Evolutionary conservation across 805 yeast genomes (phyloP).

Genomic region (Sugiyamaella americana): DNA sequence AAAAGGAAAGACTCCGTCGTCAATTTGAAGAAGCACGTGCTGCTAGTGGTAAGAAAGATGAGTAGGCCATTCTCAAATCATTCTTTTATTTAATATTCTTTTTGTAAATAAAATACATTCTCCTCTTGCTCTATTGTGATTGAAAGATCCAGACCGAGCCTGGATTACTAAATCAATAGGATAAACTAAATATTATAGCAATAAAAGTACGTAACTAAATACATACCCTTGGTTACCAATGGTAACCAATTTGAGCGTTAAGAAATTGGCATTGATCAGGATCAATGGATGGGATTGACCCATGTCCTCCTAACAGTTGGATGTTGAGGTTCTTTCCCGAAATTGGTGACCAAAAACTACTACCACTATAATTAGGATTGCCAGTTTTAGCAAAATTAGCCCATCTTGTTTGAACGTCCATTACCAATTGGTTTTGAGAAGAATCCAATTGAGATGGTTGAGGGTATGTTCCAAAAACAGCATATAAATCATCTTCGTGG

Average conservation of each 20-base stretch:
- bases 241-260: not conserved
- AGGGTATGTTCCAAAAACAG: slow-evolving; percentile 26
- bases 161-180: no score
- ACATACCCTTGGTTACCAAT: not conserved
- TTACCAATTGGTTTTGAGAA: slow-evolving; percentile 18
- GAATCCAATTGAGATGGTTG: slow-evolving; percentile 12
- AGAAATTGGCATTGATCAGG: not conserved
- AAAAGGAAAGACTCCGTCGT: slow-evolving; percentile 7
- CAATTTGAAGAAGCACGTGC: slow-evolving; percentile 8
- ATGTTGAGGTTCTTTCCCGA: slow-evolving; percentile 2
- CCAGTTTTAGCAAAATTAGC: slow-evolving; percentile 22
- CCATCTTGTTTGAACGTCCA: slow-evolving; percentile 28
- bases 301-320: not conserved
- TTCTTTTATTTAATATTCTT: not conserved
- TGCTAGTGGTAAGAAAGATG: not conserved
- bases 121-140: not conserved
- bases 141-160: not conserved
- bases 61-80: not conserved
- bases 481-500: slow-evolving; percentile 28
- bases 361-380: slow-evolving; percentile 20
- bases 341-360: slow-evolving; percentile 18
- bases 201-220: no score
- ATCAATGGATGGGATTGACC: not conserved
- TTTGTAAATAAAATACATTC: not conserved
- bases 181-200: no score